Conservation (phyloP, 768 basidiomycete species). For the Podaxis pistillaris region DNA sequence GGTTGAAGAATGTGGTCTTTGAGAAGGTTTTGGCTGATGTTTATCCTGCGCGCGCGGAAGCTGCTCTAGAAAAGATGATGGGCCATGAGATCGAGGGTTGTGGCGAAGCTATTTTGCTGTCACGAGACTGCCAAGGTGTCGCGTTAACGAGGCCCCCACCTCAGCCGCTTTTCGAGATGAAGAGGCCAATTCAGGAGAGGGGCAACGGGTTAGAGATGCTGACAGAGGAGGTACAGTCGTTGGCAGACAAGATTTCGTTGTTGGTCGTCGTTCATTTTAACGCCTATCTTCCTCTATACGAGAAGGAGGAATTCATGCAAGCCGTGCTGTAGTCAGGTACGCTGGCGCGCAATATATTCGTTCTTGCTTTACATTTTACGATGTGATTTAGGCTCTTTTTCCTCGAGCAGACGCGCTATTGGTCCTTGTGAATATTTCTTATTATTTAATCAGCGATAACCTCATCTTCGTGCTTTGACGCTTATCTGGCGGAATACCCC, state of each 20-base stretch:
- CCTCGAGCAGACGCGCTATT: not conserved
- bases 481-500: conserved; percentile 5
- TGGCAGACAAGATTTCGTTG: conserved; percentile 70
- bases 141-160: conserved; percentile 6
- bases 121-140: conserved; percentile 15
- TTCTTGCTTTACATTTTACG: not conserved
- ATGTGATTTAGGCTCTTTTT: not conserved
- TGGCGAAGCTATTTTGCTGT: conserved; percentile 4
- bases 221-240: conserved; percentile 61
- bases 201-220: conserved; percentile 72
- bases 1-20: conserved; percentile 64
- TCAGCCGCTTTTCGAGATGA: not conserved
- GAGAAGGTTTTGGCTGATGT: conserved; percentile 52
- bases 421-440: not conserved
- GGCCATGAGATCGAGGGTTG: conserved; percentile 12
- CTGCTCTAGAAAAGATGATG: conserved; percentile 15
- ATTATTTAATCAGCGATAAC: not conserved
- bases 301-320: conserved; percentile 54
- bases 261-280: conserved; percentile 73
- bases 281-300: conserved; percentile 77
- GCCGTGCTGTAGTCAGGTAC: conserved; percentile 11
- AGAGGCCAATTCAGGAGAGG: conserved; percentile 22
- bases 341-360: not conserved
- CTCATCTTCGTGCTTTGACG: not conserved
- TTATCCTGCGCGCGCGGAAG: conserved; percentile 41